phyloP scores from a whole-genome alignment of 345 rosid genomes.

The Streptanthus diversifolius region DNA sequence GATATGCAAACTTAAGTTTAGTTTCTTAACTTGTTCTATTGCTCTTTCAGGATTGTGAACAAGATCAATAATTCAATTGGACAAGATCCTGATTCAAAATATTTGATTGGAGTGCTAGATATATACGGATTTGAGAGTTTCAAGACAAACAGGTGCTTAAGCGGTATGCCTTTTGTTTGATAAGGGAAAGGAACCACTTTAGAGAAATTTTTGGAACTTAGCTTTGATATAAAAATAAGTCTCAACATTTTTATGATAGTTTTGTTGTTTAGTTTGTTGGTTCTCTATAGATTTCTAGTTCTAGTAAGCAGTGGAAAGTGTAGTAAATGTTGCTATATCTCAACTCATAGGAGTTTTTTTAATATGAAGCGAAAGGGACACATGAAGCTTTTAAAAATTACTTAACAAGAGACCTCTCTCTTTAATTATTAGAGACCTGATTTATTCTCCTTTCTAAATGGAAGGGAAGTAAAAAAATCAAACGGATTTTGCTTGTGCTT shows the following conservation, averaged over 20 bases:
- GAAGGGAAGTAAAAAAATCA: background rate
- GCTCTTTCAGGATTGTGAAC: constrained; percentile 74
- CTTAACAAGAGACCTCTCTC: background rate
- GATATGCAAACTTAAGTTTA: background rate
- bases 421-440: background rate
- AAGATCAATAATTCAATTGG: constrained; percentile 90
- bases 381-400: background rate
- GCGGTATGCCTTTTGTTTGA: constrained; percentile 57
- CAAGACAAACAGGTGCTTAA: constrained; percentile 99
- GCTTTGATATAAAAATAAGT: background rate
- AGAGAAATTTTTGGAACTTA: constrained; percentile 6
- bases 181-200: constrained; percentile 28
- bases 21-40: constrained; percentile 19
- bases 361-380: background rate
- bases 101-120: constrained; percentile 90
- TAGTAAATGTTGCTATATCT: background rate
- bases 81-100: constrained; percentile 84
- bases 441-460: background rate
- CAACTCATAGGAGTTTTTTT: background rate
- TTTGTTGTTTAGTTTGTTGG: constrained; percentile 22
- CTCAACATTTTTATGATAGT: background rate
- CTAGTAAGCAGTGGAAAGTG: constrained; percentile 5
- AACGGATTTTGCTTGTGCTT: constrained; percentile 15
- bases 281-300: constrained; percentile 4
- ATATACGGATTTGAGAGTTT: constrained; percentile 99